A percentile compares a stretch with the other conserved stretches of the same genome.
Conservation (phyloP, 768 basidiomycete genomes). For the Pleurotus djamor region DNA sequence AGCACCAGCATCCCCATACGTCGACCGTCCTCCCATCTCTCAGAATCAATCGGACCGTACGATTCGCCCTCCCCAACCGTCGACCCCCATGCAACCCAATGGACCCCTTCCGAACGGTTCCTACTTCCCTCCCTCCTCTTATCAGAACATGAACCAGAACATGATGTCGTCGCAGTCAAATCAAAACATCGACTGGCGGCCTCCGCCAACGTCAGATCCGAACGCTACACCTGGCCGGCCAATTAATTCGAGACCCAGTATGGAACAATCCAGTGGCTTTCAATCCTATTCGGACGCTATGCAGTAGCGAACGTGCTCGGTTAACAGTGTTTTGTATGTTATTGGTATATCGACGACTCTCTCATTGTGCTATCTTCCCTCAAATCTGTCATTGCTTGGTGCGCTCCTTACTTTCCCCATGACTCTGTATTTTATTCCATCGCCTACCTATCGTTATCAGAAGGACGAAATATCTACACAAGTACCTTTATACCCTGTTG, state of each 20-base stretch:
- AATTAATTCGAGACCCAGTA: slow-evolving; percentile 37
- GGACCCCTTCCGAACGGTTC: slow-evolving; percentile 21
- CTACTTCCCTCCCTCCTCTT: slow-evolving; percentile 11
- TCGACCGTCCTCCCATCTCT: slow-evolving; percentile 45
- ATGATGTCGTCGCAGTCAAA: slow-evolving; percentile 12
- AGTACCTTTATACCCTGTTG: slow-evolving; percentile 54
- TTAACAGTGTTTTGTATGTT: slow-evolving; percentile 18
- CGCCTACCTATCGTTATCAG: slow-evolving; percentile 45
- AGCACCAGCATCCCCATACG: slow-evolving; percentile 31
- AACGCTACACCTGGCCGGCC: slow-evolving; percentile 42
- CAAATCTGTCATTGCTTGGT: slow-evolving; percentile 19
- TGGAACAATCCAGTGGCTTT: slow-evolving; percentile 37
- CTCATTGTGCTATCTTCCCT: slow-evolving; percentile 22
- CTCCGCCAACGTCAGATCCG: slow-evolving; percentile 35
- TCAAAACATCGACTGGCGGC: slow-evolving; percentile 42
- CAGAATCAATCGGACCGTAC: slow-evolving; percentile 38
- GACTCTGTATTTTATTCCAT: slow-evolving; percentile 61
- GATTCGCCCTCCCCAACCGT: slow-evolving; percentile 33
- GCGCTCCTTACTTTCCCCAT: slow-evolving; percentile 22
- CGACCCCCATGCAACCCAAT: slow-evolving; percentile 21
- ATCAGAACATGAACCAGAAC: slow-evolving; percentile 16
- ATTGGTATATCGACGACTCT: slow-evolving; percentile 9
- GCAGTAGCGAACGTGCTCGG: slow-evolving; percentile 46
- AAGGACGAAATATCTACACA: slow-evolving; percentile 60
- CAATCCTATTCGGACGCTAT: slow-evolving; percentile 41